Conservation (phyloP, 176 grass and related monocot genomes). For the Tillandsia leiboldiana region DNA sequence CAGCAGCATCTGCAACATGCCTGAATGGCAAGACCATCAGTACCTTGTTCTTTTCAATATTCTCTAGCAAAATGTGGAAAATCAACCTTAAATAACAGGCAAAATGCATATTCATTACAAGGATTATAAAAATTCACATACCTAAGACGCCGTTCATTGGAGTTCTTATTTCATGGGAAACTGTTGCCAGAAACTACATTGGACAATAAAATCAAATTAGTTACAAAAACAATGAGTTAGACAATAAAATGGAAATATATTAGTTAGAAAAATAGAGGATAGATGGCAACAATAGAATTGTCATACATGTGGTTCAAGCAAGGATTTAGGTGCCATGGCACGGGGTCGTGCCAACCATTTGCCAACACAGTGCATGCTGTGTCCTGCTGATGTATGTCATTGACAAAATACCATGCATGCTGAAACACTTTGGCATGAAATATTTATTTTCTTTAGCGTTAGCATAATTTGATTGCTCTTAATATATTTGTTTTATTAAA, state of each 20-base stretch:
- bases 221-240: neutral
- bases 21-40: constrained; percentile 26
- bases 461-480: neutral
- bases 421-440: too few relatives aligned
- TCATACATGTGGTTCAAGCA: neutral
- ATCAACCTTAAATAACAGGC: neutral
- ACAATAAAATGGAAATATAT: neutral
- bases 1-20: constrained; percentile 83
- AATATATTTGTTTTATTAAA: neutral
- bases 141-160: constrained; percentile 89
- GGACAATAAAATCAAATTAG: constrained; percentile 31
- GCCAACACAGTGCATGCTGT: too few relatives aligned
- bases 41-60: constrained; percentile 3
- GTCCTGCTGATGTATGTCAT: too few relatives aligned
- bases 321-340: too few relatives aligned
- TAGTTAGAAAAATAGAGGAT: neutral
- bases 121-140: constrained; percentile 20
- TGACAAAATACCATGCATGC: too few relatives aligned
- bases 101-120: constrained; percentile 4
- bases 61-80: constrained; percentile 9
- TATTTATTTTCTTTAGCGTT: too few relatives aligned
- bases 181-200: constrained; percentile 78
- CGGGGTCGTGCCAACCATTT: too few relatives aligned
- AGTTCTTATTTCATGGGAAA: constrained; percentile 87
- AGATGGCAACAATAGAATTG: neutral